A percentile compares a stretch with the other conserved stretches of the same genome.
Conservation (phyloP, 2,329 filamentous ascomycete genomes). For the Paraconiothyrium sp. region DNA sequence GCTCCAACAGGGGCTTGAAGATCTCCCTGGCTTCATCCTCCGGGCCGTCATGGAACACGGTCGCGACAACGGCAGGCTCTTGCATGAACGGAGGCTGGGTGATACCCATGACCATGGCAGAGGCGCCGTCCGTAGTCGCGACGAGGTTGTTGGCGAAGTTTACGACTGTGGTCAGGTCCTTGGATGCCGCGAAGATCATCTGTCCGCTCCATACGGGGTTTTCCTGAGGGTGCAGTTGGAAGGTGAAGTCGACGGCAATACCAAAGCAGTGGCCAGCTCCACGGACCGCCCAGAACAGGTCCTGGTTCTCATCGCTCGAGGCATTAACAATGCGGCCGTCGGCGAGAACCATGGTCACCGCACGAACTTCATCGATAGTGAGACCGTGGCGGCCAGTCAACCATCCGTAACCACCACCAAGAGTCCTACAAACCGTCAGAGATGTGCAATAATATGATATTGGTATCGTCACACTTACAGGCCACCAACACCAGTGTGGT, state of each 20-base stretch:
- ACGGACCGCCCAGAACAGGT: conserved; percentile 40
- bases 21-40: conserved; percentile 5
- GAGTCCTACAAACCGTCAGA: not conserved
- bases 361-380: conserved; percentile 3
- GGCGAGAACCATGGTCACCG: conserved; percentile 30
- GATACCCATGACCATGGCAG: conserved; percentile 6
- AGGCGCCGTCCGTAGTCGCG: conserved; percentile 5
- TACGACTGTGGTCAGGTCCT: conserved; percentile 1
- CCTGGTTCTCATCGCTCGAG: conserved; percentile 28
- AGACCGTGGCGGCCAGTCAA: conserved; percentile 3
- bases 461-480: not conserved
- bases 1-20: conserved; percentile 4
- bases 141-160: conserved; percentile 9
- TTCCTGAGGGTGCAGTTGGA: conserved; percentile 2
- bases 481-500: conserved; percentile 3
- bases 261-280: conserved; percentile 23
- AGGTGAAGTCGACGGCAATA: conserved; percentile 8
- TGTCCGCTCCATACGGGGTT: conserved; percentile 5
- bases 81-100: conserved; percentile 7
- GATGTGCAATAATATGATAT: not conserved
- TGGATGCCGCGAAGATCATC: not conserved
- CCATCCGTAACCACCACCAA: conserved; percentile 10
- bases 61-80: conserved; percentile 6
- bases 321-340: conserved; percentile 29
- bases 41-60: not conserved